Base-by-base conservation (phyloP, 176 grass and related monocot genomes). In the Carex myosuroides region DNA sequence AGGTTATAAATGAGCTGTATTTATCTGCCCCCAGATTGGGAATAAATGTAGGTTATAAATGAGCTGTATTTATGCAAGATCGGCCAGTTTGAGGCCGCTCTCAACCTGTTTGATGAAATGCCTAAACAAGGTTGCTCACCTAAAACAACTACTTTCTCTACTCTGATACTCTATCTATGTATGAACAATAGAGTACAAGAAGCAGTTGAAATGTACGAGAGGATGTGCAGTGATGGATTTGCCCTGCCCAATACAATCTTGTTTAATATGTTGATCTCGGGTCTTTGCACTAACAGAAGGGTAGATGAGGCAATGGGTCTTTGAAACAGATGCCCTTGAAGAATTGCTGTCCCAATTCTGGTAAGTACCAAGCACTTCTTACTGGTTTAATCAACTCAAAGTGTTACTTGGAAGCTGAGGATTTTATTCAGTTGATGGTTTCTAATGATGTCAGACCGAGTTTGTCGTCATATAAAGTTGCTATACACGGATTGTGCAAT, bases 221-320 rank as follows among this genome's bases (percentile, higher is more conserved):
- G 62, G 88, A 95, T 95, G 89, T 60, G 68, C 46, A 86, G 83
- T 71, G 83, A 83, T 37, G 69, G 84, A 65, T 63, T 60, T 88
- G 87, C 89, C 16, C 64, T 64, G 16, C 89, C 88, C 7, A 92
- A 95, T 84, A 83, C 95, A 0, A 81, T 98, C 57, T 83, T 89
- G 22, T 98, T 91, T 85, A 95, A 95, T 63, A 89, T 98, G 83
- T 87, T 98, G 86, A 89, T 95, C 29, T 92, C 91, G 68, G 95
- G 91, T 83, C 80, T 98, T 32, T 95, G 95, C 82, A 85, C 82
- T 68, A 87, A 92, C 63, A 82, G 80, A 57, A 91, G 83, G 81
- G 70, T 90, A 85, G 8, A 72, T 3, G 70, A 83, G 77, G 92
- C 88, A 2, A 91, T 95, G 55, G 53, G 80, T 65, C 46, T 88